These are phyloP conservation scores for Arthrobotrys musiformis DNA, from an alignment of 2,329 filamentous ascomycete genomes.

Conservation along the genomic window DNA sequence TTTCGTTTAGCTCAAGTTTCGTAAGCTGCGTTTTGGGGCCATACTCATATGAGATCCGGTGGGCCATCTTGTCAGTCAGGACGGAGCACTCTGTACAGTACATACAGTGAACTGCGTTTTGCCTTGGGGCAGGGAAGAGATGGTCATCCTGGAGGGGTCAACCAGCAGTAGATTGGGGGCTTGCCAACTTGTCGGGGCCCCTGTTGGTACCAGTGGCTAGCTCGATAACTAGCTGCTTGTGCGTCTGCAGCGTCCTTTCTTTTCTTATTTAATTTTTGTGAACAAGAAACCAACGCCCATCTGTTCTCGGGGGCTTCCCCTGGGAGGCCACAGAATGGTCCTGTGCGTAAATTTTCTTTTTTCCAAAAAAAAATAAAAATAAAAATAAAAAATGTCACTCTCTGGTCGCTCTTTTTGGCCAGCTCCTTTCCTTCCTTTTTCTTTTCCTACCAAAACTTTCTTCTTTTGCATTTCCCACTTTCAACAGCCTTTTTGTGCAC, in stretches of 20 bases:
- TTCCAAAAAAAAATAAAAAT: too few species aligned
- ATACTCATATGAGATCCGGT: conserved; percentile 50
- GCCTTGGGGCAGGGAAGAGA: conserved; percentile 39
- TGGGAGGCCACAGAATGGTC: conserved; percentile 40
- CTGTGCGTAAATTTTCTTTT: conserved; percentile 54
- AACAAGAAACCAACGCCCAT: conserved; percentile 9
- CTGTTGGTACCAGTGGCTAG: conserved; percentile 45
- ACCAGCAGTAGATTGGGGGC: conserved; percentile 38
- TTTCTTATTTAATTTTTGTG: conserved; percentile 22
- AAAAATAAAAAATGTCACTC: conserved; percentile 28
- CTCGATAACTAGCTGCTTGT: conserved; percentile 36
- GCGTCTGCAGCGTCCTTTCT: conserved; percentile 31
- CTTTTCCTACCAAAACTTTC: conserved; percentile 2
- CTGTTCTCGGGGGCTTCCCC: conserved; percentile 23
- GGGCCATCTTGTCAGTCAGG: conserved; percentile 46
- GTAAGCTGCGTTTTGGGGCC: conserved; percentile 55
- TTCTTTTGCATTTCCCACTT: conserved; percentile 15
- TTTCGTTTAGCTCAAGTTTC: conserved; percentile 56
- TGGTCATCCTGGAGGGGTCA: conserved; percentile 40
- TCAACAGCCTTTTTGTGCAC: conserved; percentile 9
- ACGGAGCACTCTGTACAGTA: conserved; percentile 10
- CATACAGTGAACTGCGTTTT: conserved; percentile 34
- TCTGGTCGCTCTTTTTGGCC: conserved; percentile 9
- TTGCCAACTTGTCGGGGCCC: conserved; percentile 43
- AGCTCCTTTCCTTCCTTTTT: conserved; percentile 21